Evolutionary conservation across 2,329 filamentous ascomycete species (phyloP).

Genomic region (Zopfia rhizophila): DNA sequence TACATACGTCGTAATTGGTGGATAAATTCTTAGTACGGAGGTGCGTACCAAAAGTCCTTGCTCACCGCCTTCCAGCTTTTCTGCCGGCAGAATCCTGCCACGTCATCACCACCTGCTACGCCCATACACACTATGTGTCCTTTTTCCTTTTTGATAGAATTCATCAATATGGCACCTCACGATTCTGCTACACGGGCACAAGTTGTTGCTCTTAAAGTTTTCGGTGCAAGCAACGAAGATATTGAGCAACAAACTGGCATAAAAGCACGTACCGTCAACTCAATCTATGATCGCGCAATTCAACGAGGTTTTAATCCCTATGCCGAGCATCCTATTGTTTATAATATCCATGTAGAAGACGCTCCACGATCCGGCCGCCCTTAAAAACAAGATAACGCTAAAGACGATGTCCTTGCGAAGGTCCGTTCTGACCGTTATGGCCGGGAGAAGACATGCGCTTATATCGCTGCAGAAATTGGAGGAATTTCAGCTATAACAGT

Average conservation of each 20-base stretch:
- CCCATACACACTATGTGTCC: no score
- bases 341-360: slow-evolving; percentile 12
- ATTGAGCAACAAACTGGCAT: slow-evolving; percentile 10
- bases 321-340: background rate
- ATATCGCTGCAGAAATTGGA: slow-evolving; percentile 22
- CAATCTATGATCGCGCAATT: slow-evolving; percentile 20
- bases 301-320: slow-evolving; percentile 13
- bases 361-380: slow-evolving; percentile 4
- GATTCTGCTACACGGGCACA: slow-evolving; percentile 9
- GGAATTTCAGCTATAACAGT: slow-evolving; percentile 16
- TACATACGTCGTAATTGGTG: no score
- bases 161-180: slow-evolving; percentile 13
- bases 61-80: no score
- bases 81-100: no score
- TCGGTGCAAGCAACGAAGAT: slow-evolving; percentile 5
- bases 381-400: slow-evolving; percentile 1
- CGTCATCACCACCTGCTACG: no score
- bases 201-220: slow-evolving; percentile 14
- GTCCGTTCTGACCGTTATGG: slow-evolving; percentile 16
- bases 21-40: no score
- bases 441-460: slow-evolving; percentile 24
- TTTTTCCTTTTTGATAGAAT: no score
- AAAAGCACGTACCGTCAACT: slow-evolving; percentile 9
- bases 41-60: no score
- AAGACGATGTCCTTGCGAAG: slow-evolving; percentile 2